These are phyloP conservation scores for Babesia gibsoni DNA, from an alignment of 169 alveolate species.

Conservation along the genomic window DNA sequence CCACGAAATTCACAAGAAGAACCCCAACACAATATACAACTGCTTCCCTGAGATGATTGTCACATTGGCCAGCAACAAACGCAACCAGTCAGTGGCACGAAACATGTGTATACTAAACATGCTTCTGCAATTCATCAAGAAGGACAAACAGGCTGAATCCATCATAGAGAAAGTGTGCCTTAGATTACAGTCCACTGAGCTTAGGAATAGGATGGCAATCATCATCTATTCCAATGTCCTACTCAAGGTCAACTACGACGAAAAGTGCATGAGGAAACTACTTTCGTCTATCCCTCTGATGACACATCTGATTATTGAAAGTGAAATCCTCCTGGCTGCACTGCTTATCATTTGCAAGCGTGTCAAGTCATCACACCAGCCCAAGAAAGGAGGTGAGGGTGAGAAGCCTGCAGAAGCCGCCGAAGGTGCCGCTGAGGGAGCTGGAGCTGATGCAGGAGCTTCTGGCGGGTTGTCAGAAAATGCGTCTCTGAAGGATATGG, in stretches of 20 bases:
- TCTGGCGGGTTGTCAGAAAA: not conserved
- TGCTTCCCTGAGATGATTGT: constrained; percentile 68
- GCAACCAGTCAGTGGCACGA: constrained; percentile 24
- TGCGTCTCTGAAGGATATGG: constrained; percentile 28
- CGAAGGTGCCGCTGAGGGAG: not conserved
- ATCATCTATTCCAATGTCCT: constrained; percentile 43
- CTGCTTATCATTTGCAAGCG: constrained; percentile 44
- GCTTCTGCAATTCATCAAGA: constrained; percentile 35
- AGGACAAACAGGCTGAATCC: constrained; percentile 51
- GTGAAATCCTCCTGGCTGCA: constrained; percentile 46
- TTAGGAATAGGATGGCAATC: constrained; percentile 16
- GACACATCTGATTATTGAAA: constrained; percentile 32
- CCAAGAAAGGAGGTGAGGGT: not conserved
- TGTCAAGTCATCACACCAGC: constrained; percentile 24
- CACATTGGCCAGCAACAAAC: constrained; percentile 34
- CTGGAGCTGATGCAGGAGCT: not conserved
- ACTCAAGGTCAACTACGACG: constrained; percentile 45
- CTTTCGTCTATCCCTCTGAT: constrained; percentile 34
- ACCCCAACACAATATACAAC: constrained; percentile 62
- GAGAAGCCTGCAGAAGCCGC: not conserved
- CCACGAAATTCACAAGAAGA: constrained; percentile 61
- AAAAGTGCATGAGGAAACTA: constrained; percentile 42
- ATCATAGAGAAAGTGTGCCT: constrained; percentile 58
- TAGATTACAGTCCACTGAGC: constrained; percentile 38
- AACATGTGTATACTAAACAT: constrained; percentile 38